Percentiles rank a stretch among this genome's conserved stretches.
Evolutionary conservation across 768 basidiomycete species (phyloP).

Genomic region (Amanita muscaria): DNA sequence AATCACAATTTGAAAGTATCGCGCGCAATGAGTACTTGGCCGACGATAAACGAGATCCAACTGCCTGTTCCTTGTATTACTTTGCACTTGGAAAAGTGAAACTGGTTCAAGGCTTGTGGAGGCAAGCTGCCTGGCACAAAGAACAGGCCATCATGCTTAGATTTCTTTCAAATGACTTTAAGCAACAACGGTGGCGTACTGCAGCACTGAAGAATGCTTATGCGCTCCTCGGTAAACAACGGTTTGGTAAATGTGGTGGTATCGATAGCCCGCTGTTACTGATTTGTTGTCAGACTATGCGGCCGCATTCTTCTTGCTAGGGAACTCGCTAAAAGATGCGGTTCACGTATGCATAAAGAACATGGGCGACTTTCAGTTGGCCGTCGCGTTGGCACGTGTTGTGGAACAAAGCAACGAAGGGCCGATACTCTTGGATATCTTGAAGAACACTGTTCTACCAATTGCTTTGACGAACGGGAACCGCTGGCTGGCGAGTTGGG

Average conservation of each 20-base stretch:
- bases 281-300: conserved; percentile 68
- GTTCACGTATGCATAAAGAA: conserved; percentile 86
- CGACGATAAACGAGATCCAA: conserved; percentile 82
- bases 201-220: conserved; percentile 97
- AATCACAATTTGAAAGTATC: conserved; percentile 73
- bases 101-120: conserved; percentile 91
- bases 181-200: conserved; percentile 74
- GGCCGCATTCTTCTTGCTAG: conserved; percentile 96
- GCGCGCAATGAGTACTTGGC: conserved; percentile 92
- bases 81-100: conserved; percentile 91
- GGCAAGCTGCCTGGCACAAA: conserved; percentile 88
- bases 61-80: conserved; percentile 83
- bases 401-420: conserved; percentile 80
- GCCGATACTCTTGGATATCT: conserved; percentile 59
- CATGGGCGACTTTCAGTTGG: conserved; percentile 84
- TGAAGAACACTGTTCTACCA: conserved; percentile 72
- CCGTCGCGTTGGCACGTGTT: conserved; percentile 76
- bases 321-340: conserved; percentile 82
- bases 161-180: conserved; percentile 88
- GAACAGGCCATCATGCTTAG: conserved; percentile 87
- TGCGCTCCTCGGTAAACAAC: conserved; percentile 80
- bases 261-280: conserved; percentile 6
- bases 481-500: conserved; percentile 92
- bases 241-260: conserved; percentile 60
- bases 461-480: conserved; percentile 82